These are phyloP conservation scores for Sphagnum tenellum DNA, from an alignment of 225 moss, liverwort and hornwort species.

Conservation along the genomic window DNA sequence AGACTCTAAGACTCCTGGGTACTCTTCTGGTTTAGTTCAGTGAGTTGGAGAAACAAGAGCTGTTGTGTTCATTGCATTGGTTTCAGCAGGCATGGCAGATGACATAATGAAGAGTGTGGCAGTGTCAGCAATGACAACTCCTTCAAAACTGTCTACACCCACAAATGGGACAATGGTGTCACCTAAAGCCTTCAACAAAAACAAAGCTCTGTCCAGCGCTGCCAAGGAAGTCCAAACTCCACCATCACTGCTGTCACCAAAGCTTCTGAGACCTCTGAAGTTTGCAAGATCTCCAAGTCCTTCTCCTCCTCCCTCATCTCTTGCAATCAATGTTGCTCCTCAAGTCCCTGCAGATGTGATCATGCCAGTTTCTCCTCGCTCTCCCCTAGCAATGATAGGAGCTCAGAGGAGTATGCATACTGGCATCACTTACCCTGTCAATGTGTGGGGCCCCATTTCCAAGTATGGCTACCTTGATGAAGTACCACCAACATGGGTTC, in stretches of 20 bases:
- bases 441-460: slow-evolving; percentile 34
- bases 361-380: slow-evolving; percentile 27
- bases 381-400: slow-evolving; percentile 25
- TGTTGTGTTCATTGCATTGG: no score
- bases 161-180: no score
- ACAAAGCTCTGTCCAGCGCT: slow-evolving; percentile 5
- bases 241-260: not conserved
- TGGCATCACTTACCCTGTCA: slow-evolving; percentile 32
- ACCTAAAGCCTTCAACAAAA: not conserved
- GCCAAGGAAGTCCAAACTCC: not conserved
- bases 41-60: no score
- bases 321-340: not conserved
- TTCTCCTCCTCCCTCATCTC: no score
- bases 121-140: not conserved
- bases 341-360: slow-evolving; percentile 19
- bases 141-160: not conserved
- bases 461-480: slow-evolving; percentile 36
- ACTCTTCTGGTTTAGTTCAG: no score
- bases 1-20: no score
- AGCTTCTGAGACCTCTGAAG: slow-evolving; percentile 2
- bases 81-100: no score
- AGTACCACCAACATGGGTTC: slow-evolving; percentile 15
- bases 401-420: slow-evolving; percentile 25
- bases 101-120: no score
- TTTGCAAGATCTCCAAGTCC: slow-evolving; percentile 11